These are phyloP conservation scores for Euptelea pleiosperma DNA, from an alignment of 164 flowering plant species.

Conservation along the genomic window DNA sequence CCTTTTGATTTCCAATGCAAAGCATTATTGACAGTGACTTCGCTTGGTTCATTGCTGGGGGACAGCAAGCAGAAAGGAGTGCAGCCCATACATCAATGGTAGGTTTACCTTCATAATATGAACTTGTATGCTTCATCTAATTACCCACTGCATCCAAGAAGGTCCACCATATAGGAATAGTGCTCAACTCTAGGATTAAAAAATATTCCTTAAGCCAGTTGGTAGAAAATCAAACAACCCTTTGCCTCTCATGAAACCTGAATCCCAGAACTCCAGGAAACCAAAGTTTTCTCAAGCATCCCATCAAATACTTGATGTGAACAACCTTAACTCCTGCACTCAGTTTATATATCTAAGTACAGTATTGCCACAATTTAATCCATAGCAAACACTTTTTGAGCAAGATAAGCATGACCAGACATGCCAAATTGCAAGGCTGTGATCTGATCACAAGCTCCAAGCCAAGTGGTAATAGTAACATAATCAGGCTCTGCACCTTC, in stretches of 20 bases:
- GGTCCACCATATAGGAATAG: conserved; percentile 46
- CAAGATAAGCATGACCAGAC: conserved; percentile 21
- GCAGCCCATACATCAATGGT: conserved; percentile 41
- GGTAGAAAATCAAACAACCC: conserved; percentile 29
- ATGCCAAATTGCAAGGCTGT: conserved; percentile 26
- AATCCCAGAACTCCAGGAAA: conserved; percentile 47
- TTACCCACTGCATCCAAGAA: conserved; percentile 45
- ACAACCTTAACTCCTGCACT: conserved; percentile 41
- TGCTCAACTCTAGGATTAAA: conserved; percentile 33
- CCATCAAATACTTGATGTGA: conserved; percentile 36
- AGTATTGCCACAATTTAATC: conserved; percentile 31
- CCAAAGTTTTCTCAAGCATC: conserved; percentile 33
- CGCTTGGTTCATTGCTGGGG: conserved; percentile 32
- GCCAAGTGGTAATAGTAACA: conserved; percentile 21
- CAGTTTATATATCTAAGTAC: conserved; percentile 52
- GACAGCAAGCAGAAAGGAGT: conserved; percentile 42
- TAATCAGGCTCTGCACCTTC: conserved; percentile 28
- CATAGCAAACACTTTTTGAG: conserved; percentile 13
- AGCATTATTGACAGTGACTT: conserved; percentile 34
- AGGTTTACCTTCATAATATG: conserved; percentile 36
- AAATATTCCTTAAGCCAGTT: conserved; percentile 25
- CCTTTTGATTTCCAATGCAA: conserved; percentile 31
- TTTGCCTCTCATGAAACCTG: conserved; percentile 40
- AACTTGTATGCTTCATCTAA: conserved; percentile 41
- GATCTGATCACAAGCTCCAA: conserved; percentile 28